These are phyloP conservation scores for Trichoderma sp. DNA, from an alignment of 2,329 filamentous ascomycete species.

Conservation along the genomic window DNA sequence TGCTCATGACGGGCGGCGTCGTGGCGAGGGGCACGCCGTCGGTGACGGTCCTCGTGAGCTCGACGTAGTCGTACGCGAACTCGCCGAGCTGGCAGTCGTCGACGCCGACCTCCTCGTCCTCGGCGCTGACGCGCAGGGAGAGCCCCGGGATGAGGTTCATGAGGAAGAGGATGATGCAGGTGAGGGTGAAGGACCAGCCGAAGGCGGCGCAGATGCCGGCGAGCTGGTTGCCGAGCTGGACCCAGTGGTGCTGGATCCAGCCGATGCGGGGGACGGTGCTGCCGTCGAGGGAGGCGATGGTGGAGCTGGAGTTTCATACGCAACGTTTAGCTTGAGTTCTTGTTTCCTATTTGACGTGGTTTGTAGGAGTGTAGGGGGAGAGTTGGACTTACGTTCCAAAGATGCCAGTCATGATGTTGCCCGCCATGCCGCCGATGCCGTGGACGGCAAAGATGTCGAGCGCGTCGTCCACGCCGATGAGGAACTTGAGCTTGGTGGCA, in stretches of 20 bases:
- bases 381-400: slow-evolving; percentile 64
- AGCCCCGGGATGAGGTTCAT: slow-evolving; percentile 73
- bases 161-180: slow-evolving; percentile 68
- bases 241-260: slow-evolving; percentile 71
- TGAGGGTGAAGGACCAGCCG: slow-evolving; percentile 67
- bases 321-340: slow-evolving; percentile 25
- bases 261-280: slow-evolving; percentile 61
- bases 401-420: slow-evolving; percentile 76
- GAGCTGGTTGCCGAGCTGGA: slow-evolving; percentile 71
- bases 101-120: slow-evolving; percentile 69
- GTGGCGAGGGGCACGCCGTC: slow-evolving; percentile 38
- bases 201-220: slow-evolving; percentile 67
- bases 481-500: slow-evolving; percentile 78
- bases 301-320: slow-evolving; percentile 55
- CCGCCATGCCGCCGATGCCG: slow-evolving; percentile 79
- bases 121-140: slow-evolving; percentile 66
- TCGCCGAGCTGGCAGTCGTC: slow-evolving; percentile 80
- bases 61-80: slow-evolving; percentile 83
- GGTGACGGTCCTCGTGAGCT: slow-evolving; percentile 65
- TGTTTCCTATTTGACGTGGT: too few relatives aligned
- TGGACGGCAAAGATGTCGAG: slow-evolving; percentile 93
- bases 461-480: slow-evolving; percentile 78
- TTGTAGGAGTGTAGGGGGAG: background rate
- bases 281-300: slow-evolving; percentile 75
- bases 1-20: slow-evolving; percentile 31